These are phyloP conservation scores for Meredithiella fracta DNA, from an alignment of 2,329 filamentous ascomycete species.

Conservation along the genomic window DNA sequence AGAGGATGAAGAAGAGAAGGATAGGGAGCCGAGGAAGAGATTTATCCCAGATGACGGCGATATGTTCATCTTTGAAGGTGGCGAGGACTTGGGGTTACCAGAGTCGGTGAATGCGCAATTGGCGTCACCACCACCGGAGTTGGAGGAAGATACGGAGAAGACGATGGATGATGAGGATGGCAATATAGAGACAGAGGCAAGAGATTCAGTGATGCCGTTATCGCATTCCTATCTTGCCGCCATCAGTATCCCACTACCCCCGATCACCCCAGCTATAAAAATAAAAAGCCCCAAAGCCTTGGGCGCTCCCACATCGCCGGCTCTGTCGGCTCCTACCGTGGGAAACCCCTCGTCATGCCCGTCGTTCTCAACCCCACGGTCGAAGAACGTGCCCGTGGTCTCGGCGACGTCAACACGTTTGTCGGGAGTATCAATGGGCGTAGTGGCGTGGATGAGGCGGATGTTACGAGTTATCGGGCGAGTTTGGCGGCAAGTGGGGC, in stretches of 20 bases:
- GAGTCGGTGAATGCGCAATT: conserved; percentile 12
- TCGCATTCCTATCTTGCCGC: conserved; percentile 10
- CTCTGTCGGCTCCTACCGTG: conserved; percentile 38
- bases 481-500: conserved; percentile 19
- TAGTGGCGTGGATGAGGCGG: conserved; percentile 31
- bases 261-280: conserved; percentile 8
- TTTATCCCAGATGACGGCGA: conserved; percentile 21
- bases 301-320: conserved; percentile 17
- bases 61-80: conserved; percentile 31
- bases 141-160: conserved; percentile 18
- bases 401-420: conserved; percentile 34
- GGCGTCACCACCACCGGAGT: conserved; percentile 22
- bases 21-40: neutral
- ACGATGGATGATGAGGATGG: neutral
- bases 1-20: conserved; percentile 2
- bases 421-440: conserved; percentile 37
- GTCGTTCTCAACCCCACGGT: conserved; percentile 33
- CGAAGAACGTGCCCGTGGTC: conserved; percentile 30
- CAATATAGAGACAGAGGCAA: neutral
- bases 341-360: conserved; percentile 34
- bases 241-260: conserved; percentile 10
- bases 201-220: conserved; percentile 15
- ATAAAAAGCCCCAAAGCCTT: neutral
- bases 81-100: conserved; percentile 20
- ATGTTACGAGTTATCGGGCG: conserved; percentile 28